Evolutionary conservation across 805 yeast species (phyloP).

Genomic region (Kodamaea neixiangensis): DNA sequence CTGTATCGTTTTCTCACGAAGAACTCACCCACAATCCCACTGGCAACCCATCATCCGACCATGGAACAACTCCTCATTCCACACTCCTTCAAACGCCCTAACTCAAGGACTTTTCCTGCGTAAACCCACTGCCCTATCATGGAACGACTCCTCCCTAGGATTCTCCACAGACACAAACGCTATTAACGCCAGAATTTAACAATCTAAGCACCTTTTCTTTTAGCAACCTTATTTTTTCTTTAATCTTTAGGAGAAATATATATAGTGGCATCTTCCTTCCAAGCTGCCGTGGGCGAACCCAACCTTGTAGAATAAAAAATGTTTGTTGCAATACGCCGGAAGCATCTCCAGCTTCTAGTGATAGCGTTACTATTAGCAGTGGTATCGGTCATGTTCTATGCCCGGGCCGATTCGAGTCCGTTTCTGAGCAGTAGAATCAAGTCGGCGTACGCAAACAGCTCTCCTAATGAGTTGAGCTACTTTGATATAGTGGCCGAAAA

Average conservation of each 20-base stretch:
- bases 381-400: conserved; percentile 15
- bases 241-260: background rate
- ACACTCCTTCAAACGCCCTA: no score
- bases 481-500: conserved; percentile 2
- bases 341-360: conserved; percentile 17
- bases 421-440: background rate
- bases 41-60: no score
- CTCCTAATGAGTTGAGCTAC: background rate
- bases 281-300: no score
- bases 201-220: background rate
- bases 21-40: no score
- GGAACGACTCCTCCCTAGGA: background rate
- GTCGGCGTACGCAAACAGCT: conserved; percentile 7
- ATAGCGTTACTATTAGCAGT: conserved; percentile 16
- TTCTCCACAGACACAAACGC: background rate
- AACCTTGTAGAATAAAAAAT: no score
- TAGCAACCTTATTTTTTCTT: background rate
- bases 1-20: no score
- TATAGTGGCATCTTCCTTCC: background rate
- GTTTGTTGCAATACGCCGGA: conserved; percentile 18
- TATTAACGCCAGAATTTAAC: background rate
- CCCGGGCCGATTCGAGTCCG: background rate
- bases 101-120: background rate
- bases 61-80: no score
- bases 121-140: background rate